phyloP scores from a whole-genome alignment of 257 asterid species.

The Solanum tacnaense region DNA sequence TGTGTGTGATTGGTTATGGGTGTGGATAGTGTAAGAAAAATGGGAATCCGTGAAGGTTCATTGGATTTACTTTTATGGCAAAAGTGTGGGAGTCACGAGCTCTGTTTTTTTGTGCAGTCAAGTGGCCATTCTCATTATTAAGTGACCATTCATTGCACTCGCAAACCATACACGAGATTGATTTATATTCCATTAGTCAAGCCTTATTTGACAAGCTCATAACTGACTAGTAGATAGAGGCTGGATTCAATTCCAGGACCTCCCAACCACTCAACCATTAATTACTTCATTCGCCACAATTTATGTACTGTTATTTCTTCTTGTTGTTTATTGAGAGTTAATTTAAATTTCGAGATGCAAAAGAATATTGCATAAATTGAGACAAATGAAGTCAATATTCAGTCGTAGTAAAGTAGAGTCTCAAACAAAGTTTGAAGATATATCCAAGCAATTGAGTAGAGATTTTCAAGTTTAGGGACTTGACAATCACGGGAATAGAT shows the following conservation, averaged over 20 bases:
- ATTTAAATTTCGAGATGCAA: not conserved
- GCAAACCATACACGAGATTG: not conserved
- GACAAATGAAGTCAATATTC: not conserved
- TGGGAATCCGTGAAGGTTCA: not conserved
- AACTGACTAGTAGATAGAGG: not conserved
- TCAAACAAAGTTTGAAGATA: not conserved
- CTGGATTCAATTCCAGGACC: not conserved
- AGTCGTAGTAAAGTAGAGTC: not conserved
- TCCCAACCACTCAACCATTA: too few species aligned
- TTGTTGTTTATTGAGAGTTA: not conserved
- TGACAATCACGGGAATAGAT: not conserved
- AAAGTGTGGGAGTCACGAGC: constrained; percentile 18
- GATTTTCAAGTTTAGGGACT: not conserved
- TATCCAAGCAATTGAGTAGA: too few species aligned
- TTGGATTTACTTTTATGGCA: not conserved
- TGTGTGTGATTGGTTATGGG: constrained; percentile 2
- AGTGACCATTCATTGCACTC: not conserved
- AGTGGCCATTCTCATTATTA: not conserved
- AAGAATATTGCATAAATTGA: not conserved
- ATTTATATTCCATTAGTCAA: not conserved
- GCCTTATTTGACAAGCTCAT: not conserved
- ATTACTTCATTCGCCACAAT: not conserved
- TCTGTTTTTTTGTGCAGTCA: constrained; percentile 3
- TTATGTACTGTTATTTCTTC: not conserved
- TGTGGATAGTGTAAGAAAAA: not conserved